Base-by-base conservation (phyloP, 768 basidiomycete genomes). In the Trametes gibbosa region DNA sequence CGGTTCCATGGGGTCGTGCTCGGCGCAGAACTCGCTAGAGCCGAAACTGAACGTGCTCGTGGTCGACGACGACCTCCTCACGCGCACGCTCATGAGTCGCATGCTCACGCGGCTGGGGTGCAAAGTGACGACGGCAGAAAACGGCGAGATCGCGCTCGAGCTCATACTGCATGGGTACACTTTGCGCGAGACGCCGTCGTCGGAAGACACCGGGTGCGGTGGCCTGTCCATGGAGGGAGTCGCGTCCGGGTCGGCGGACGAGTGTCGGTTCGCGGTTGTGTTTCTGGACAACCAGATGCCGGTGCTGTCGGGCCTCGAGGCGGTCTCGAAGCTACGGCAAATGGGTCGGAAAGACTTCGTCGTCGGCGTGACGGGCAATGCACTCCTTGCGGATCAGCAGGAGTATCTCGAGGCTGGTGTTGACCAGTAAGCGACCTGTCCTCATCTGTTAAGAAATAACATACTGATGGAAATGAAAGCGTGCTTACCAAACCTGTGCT, bases 251-350 rank as follows among this genome's bases (percentile, higher is more conserved):
- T 27, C 34, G 6, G 52, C 53, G 42, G 67, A 67, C 24, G 68
- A 68, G 64, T 52, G 39, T 41, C 50, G 62, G 34, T 81, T 73
- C 53, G 81, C 81, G 51, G 72, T 81, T 10, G 73, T 81, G 23
- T 84, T 84, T 69, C 69, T 86, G 63, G 79, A 84, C 61, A 94
- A 95, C 70, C 90, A 92, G 72, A 93, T 93, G 89, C 88, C 87
- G 9, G 75, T 90, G 19, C 78, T 91, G 77, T 86, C 86, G 61
- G 93, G 93, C 16, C 68, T 91, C 45, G 82, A 85, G 58, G 80
- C 82, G 19, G 84, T 92, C 12, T 70, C 79, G 54, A 85, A 81
- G 69, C 74, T 95, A 39, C 76, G 92, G 59, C 77, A 80, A 58
- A 69, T 85, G 68, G 86, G 85, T 8, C 77, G 90, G 61, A 74